Evolutionary conservation across 2,329 filamentous ascomycete genomes (phyloP).

Genomic region (Aspergillus sp.): DNA sequence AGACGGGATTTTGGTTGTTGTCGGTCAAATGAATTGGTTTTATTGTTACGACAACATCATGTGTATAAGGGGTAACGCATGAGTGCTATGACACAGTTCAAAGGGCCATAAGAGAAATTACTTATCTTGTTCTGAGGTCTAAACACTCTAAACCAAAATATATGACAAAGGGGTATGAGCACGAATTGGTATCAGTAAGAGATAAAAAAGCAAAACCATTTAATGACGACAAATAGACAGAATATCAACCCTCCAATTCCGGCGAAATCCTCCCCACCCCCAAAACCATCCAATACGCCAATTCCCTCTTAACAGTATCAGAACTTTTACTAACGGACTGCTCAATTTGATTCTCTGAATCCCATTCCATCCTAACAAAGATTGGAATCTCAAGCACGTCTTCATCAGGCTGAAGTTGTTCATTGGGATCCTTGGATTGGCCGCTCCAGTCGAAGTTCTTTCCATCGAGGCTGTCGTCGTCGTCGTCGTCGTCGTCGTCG

Average conservation of each 20-base stretch:
- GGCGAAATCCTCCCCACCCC: conserved; percentile 71
- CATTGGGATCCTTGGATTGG: conserved; percentile 7
- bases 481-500: conserved; percentile 25
- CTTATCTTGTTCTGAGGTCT: no score
- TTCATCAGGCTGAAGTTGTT: conserved; percentile 44
- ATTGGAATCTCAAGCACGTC: conserved; percentile 82
- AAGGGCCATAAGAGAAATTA: no score
- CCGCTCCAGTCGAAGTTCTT: conserved; percentile 22
- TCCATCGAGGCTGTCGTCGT: conserved; percentile 26
- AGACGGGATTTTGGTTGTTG: no score
- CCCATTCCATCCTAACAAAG: conserved; percentile 89
- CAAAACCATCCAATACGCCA: conserved; percentile 93
- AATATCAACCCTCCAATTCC: conserved; percentile 4
- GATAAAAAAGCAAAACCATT: no score
- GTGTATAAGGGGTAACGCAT: no score
- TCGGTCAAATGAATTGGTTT: no score
- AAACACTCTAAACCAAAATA: background rate
- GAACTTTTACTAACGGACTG: conserved; percentile 44
- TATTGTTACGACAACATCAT: no score
- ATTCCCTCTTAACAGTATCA: conserved; percentile 69
- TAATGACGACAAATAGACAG: no score
- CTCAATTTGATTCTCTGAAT: conserved; percentile 50
- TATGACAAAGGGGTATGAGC: background rate
- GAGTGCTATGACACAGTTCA: no score
- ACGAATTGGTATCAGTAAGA: background rate